A percentile compares a stretch with the other conserved stretches of the same genome.
phyloP scores from a whole-genome alignment of 2,329 filamentous ascomycete genomes.

The Sporothrix protearum region DNA sequence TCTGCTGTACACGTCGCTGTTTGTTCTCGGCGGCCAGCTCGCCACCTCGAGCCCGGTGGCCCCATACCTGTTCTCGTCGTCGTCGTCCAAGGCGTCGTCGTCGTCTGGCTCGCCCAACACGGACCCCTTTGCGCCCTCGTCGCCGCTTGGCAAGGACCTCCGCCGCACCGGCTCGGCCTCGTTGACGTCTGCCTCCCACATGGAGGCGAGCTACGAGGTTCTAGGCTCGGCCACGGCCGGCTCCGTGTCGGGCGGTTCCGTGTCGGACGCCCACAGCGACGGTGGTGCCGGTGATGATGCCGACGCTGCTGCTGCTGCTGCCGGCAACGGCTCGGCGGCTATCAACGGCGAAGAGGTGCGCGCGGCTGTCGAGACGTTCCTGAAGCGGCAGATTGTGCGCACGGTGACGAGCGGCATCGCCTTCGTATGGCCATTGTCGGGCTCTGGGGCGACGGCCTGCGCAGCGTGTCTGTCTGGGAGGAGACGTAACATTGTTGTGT shows the following conservation, averaged over 20 bases:
- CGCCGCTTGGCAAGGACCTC: conserved; percentile 28
- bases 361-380: conserved; percentile 53
- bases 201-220: conserved; percentile 69
- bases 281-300: conserved; percentile 34
- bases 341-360: conserved; percentile 63
- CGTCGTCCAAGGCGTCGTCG: conserved; percentile 29
- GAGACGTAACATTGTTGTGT: conserved; percentile 28
- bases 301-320: conserved; percentile 38
- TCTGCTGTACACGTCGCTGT: conserved; percentile 76
- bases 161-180: conserved; percentile 22
- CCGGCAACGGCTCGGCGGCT: conserved; percentile 40
- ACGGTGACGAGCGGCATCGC: conserved; percentile 53
- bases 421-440: conserved; percentile 61
- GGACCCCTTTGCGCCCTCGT: conserved; percentile 25
- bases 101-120: conserved; percentile 14
- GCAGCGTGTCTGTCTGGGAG: conserved; percentile 27
- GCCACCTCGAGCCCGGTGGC: conserved; percentile 49
- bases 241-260: conserved; percentile 22
- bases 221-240: conserved; percentile 36
- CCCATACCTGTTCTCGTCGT: conserved; percentile 40
- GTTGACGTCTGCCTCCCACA: conserved; percentile 37
- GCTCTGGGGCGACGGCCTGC: conserved; percentile 61
- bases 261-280: conserved; percentile 43
- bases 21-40: conserved; percentile 60
- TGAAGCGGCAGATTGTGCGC: conserved; percentile 52